Base-by-base conservation (phyloP, 2,329 filamentous ascomycete genomes). In the Colletotrichum shisoi region DNA sequence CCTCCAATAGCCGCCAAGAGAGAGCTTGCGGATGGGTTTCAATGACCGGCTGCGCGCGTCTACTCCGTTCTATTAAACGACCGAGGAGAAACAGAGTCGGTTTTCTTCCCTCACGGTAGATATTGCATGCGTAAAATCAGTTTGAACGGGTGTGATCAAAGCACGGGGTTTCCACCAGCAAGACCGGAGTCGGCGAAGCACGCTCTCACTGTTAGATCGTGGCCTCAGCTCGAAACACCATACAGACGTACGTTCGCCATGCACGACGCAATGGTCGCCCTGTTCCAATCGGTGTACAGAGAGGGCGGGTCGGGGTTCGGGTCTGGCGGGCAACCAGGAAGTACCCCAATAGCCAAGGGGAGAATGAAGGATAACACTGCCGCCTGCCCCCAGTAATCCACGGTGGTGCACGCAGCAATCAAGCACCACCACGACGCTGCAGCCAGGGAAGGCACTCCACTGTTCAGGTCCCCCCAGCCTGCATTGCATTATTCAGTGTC, bases 141-240 rank as follows among this genome's bases (percentile, higher is more conserved):
- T 39, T 56, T 40, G 31, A 60, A 67, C 64, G 54, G 42, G 61
- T 44, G 54, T 64, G 59, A 56, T 39, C 45, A 52, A 51, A 67
- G 40, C 58, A 64, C 37, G 54, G 54, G 40, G 54, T 59, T 67
- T 54, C 61, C 61, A 60, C n/a, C 37, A 39, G 12, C 65, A 60
- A 65, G 51, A 54, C 61, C 54, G 54, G 61, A 67, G 64, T 67
- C 64, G 61, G 64, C 64, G 61, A 64, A 63, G 48, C 58, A 40
- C 27, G 19, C 44, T 48, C 56, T 63, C 31, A 34, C 42, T 63
- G 60, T 63, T 54, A 54, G 64, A 59, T 67, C 61, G 63, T 65
- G 61, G 61, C 65, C 51, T 64, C 65, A 67, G 65, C 49, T 59
- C 65, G 65, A 67, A 67, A 67, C 65, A 67, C 54, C 61, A 67